Base-by-base conservation (phyloP, 805 yeast species). In the Spathaspora hagerdaliae region DNA sequence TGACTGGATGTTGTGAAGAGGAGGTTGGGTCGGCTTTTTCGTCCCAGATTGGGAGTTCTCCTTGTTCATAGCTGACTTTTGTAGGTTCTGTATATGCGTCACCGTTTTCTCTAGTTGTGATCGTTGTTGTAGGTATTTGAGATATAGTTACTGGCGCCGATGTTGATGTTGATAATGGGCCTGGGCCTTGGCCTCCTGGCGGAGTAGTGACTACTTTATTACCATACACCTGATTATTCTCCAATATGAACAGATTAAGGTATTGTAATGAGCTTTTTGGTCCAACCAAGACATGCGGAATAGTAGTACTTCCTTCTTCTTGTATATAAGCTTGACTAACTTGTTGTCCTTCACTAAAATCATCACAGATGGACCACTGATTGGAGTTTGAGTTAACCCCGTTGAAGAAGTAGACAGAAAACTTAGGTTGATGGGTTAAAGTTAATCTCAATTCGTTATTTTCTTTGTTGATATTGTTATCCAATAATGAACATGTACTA, bases 321-420 rank as follows among this genome's bases (percentile, higher is more conserved):
- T 75, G 73, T 29, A 73, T 67, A 57, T 70, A 80, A 0, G 94
- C 92, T 47, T 74, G 76, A 44, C 79, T 80, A 6, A 87, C 94
- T 58, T 86, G 92, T 56, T 84, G 89, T 11, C 87, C 91, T 55
- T 86, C 94, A 47, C 88, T 82, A 53, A 87, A 87, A 63, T 87
- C 95, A 47, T 85, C 92, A 63, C 92, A 85, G 26, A 85, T 82
- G 1, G 87, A 82, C 91, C 91, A 84, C 54, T 81, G 86, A 58
- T 83, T 83, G 24, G 74, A 61, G 51, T 75, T 71, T 35, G 75
- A 70, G 50, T 74, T 73, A 42, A 74, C 73, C 13, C 79, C 79
- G 53, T 78, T 75, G 46, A 81, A 68, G 59, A 85, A 86, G 55
- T 82, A 83, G 1, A 87, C 94, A 1, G 91, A 87, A 64, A 87